Evolutionary conservation across 2,329 filamentous ascomycete genomes (phyloP).

Genomic region (Fusarium torulosum): DNA sequence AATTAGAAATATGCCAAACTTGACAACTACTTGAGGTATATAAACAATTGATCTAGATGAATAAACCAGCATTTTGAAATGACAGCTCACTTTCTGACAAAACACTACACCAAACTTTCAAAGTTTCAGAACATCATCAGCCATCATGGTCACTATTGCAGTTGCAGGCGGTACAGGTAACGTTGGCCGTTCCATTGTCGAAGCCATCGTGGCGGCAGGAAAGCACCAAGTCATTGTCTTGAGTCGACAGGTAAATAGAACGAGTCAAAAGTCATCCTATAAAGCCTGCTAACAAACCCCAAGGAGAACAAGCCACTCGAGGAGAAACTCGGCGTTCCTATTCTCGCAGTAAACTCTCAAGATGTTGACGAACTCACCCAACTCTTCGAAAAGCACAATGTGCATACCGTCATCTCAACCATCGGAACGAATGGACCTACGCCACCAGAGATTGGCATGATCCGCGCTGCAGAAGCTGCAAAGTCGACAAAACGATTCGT

Average conservation of each 20-base stretch:
- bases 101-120: neutral
- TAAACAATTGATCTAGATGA: neutral
- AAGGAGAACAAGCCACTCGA: conserved; percentile 2
- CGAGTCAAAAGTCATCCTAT: accelerated
- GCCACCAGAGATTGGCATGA: conserved; percentile 7
- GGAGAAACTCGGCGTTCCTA: neutral
- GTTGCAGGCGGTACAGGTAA: conserved; percentile 25
- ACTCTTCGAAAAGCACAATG: conserved; percentile 14
- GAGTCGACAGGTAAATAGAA: neutral
- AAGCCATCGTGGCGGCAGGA: conserved; percentile 2
- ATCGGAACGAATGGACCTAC: neutral
- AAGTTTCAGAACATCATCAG: accelerated
- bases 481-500: neutral
- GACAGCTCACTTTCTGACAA: neutral
- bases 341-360: neutral
- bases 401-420: conserved; percentile 12
- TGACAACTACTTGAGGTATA: neutral
- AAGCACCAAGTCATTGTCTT: conserved; percentile 11
- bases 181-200: conserved; percentile 7
- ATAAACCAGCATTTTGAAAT: accelerated
- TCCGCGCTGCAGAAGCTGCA: conserved; percentile 1
- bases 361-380: neutral
- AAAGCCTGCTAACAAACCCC: accelerated
- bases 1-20: neutral
- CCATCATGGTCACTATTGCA: conserved; percentile 13